Percentiles rank a stretch among this genome's conserved stretches.
These are phyloP conservation scores for Plasmodium berghei DNA, from an alignment of 169 alveolate genomes.

Conservation along the genomic window DNA sequence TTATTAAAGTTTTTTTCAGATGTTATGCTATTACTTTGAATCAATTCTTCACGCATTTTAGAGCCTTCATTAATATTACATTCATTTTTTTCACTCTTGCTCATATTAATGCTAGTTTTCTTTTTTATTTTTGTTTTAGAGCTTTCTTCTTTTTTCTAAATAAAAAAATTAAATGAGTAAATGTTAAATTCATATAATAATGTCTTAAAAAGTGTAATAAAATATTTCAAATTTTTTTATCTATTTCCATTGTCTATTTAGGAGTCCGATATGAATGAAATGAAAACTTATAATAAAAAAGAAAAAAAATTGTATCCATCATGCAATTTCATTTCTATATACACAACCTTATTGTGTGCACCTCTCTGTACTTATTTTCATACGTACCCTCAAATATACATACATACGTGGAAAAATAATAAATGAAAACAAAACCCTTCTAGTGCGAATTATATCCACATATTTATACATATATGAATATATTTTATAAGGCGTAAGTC, in stretches of 20 bases:
- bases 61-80: slow-evolving; percentile 3
- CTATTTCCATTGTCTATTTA: slow-evolving; percentile 5
- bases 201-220: too few relatives aligned
- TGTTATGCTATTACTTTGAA: slow-evolving; percentile 11
- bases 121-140: slow-evolving; percentile 15
- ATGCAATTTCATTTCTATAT: not conserved
- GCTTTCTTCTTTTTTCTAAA: slow-evolving; percentile 56
- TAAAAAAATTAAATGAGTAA: slow-evolving; percentile 3
- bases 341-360: not conserved
- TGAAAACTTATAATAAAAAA: not conserved
- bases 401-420: not conserved
- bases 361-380: not conserved
- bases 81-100: slow-evolving; percentile 22
- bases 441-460: not conserved
- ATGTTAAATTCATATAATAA: not conserved
- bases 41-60: slow-evolving; percentile 11
- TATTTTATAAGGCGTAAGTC: not conserved
- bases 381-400: not conserved
- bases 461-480: slow-evolving; percentile 6
- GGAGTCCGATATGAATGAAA: not conserved
- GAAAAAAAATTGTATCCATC: not conserved
- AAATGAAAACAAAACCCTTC: not conserved
- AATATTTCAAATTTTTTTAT: not conserved
- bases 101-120: slow-evolving; percentile 13
- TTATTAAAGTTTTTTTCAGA: slow-evolving; percentile 5